These are phyloP conservation scores for Piper longum DNA, from an alignment of 164 flowering plant genomes.

Conservation along the genomic window DNA sequence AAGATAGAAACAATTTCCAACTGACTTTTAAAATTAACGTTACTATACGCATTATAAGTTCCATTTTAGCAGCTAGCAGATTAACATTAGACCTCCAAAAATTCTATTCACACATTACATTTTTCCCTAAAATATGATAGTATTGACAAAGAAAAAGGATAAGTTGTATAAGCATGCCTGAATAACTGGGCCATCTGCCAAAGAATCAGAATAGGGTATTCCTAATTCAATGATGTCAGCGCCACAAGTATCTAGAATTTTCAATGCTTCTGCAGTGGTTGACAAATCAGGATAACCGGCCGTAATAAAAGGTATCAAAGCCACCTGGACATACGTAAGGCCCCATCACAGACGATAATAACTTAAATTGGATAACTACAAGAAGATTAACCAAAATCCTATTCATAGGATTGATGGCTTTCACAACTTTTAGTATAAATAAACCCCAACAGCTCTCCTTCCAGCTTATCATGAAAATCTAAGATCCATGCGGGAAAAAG, in stretches of 20 bases:
- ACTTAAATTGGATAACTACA: background rate
- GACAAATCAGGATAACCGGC: conserved; percentile 95
- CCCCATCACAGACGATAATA: background rate
- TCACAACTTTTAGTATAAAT: background rate
- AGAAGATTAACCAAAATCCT: background rate
- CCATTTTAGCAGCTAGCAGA: no score
- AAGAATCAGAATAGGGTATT: conserved; percentile 84
- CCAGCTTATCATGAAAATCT: no score
- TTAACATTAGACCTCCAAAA: no score
- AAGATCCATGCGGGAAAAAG: no score
- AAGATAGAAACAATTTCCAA: no score
- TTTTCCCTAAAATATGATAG: no score
- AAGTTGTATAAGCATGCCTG: conserved; percentile 32
- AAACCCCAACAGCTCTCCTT: no score
- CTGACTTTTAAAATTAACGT: no score
- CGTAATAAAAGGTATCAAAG: conserved; percentile 74
- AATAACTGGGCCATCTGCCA: conserved; percentile 96
- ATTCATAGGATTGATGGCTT: background rate
- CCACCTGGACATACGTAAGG: conserved; percentile 42
- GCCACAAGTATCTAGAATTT: conserved; percentile 73
- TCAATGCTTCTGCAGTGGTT: conserved; percentile 75
- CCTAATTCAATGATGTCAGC: conserved; percentile 85
- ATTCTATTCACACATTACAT: no score
- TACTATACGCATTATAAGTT: no score
- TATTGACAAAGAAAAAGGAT: no score